Percentiles rank a stretch among this genome's conserved stretches.
These are phyloP conservation scores for Avena eriantha DNA, from an alignment of 176 grass and related monocot species.

Conservation along the genomic window DNA sequence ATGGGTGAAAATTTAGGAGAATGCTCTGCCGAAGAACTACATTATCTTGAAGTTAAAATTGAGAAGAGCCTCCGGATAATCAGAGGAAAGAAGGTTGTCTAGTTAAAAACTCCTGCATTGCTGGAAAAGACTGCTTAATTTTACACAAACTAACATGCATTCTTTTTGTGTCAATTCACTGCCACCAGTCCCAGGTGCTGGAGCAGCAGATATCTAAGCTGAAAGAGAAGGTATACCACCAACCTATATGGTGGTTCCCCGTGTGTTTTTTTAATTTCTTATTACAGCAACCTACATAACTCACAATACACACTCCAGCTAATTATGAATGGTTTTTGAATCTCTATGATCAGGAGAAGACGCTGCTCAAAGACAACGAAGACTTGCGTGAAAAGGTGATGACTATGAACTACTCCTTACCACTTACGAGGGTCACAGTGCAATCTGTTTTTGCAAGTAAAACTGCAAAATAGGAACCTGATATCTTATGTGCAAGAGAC, in stretches of 20 bases:
- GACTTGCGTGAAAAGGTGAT: slow-evolving; percentile 55
- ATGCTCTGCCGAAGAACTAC: slow-evolving; percentile 61
- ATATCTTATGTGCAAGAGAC: slow-evolving; percentile 34
- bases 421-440: neutral
- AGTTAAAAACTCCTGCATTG: neutral
- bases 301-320: neutral
- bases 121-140: neutral
- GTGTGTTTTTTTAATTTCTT: neutral
- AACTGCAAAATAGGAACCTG: neutral
- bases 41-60: slow-evolving; percentile 52
- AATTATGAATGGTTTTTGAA: neutral
- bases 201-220: slow-evolving; percentile 65
- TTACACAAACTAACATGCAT: slow-evolving; percentile 28
- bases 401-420: neutral
- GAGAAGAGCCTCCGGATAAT: slow-evolving; percentile 54
- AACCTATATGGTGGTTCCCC: neutral
- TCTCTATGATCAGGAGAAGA: slow-evolving; percentile 50
- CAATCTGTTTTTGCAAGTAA: neutral
- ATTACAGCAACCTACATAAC: neutral
- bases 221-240: slow-evolving; percentile 58
- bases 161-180: slow-evolving; percentile 21
- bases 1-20: slow-evolving; percentile 66
- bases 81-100: slow-evolving; percentile 60
- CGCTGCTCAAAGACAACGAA: slow-evolving; percentile 53
- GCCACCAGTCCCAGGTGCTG: slow-evolving; percentile 55